A percentile compares a stretch with the other conserved stretches of the same genome.
These are phyloP conservation scores for Eimeria maxima DNA, from an alignment of 169 alveolate species.

Conservation along the genomic window DNA sequence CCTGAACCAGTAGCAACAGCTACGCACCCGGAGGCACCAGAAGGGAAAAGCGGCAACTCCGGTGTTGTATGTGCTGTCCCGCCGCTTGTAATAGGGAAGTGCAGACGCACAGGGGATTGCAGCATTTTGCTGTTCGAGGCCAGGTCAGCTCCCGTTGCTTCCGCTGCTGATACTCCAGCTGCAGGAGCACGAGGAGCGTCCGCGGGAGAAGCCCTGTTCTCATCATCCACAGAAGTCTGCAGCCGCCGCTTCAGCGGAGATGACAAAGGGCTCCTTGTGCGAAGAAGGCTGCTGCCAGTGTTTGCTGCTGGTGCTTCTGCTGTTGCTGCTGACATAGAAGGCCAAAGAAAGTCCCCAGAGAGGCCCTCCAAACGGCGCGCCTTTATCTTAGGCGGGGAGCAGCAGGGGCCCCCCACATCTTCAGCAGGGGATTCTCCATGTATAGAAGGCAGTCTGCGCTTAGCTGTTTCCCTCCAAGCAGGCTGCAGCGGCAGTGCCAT, in stretches of 20 bases:
- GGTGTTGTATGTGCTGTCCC: conserved; percentile 32
- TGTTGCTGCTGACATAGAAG: conserved; percentile 20
- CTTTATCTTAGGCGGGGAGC: conserved; percentile 66
- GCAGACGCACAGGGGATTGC: conserved; percentile 57
- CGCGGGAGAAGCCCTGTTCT: neutral
- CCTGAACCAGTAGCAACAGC: neutral
- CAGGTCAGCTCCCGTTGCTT: neutral
- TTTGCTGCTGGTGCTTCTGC: conserved; percentile 27
- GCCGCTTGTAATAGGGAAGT: conserved; percentile 40
- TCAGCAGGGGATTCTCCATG: neutral
- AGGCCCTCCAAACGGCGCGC: conserved; percentile 68
- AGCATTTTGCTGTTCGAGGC: conserved; percentile 31
- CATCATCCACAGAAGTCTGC: conserved; percentile 34
- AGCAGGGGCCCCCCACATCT: conserved; percentile 13
- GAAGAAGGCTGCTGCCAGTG: neutral
- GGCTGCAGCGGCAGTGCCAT: conserved; percentile 80
- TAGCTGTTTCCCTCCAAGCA: conserved; percentile 66
- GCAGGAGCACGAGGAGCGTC: conserved; percentile 1
- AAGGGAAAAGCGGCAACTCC: conserved; percentile 47
- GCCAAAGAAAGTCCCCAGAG: neutral
- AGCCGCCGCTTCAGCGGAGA: conserved; percentile 66
- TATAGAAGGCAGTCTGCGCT: conserved; percentile 72
- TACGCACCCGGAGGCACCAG: conserved; percentile 27
- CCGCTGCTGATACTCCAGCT: conserved; percentile 1
- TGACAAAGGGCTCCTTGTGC: conserved; percentile 30